Evolutionary conservation across 2,329 filamentous ascomycete species (phyloP).

Genomic region (Colletotrichum tamarilloi): DNA sequence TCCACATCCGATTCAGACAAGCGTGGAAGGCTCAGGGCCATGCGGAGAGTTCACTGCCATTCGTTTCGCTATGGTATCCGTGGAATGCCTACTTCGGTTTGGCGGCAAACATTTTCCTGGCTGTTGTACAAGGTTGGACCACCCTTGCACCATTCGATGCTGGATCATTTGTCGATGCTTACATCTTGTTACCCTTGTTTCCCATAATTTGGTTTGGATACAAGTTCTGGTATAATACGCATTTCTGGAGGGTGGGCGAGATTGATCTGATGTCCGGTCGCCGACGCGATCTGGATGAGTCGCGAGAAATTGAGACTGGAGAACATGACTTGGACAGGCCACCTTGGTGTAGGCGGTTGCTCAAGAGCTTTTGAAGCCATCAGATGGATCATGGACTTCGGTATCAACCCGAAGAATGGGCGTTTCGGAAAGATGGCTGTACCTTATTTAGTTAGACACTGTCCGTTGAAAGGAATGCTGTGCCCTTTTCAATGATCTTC

Average conservation of each 20-base stretch:
- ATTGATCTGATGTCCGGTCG: conserved; percentile 68
- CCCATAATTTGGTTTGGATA: conserved; percentile 65
- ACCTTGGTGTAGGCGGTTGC: conserved; percentile 57
- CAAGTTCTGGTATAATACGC: conserved; percentile 66
- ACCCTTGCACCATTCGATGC: conserved; percentile 68
- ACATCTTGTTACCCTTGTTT: conserved; percentile 71
- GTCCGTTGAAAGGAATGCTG: not conserved
- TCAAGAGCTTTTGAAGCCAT: conserved; percentile 52
- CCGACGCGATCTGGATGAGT: conserved; percentile 64
- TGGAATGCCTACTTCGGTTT: conserved; percentile 71
- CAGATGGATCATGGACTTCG: not conserved
- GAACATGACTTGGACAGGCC: conserved; percentile 38
- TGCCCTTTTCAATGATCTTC: not conserved
- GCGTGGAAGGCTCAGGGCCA: conserved; percentile 72
- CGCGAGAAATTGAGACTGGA: conserved; percentile 44
- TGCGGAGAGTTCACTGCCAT: conserved; percentile 64
- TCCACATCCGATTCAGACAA: conserved; percentile 76
- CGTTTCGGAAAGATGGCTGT: not conserved
- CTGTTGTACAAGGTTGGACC: conserved; percentile 71
- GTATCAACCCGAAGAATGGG: not conserved
- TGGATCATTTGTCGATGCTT: conserved; percentile 71
- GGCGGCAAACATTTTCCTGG: conserved; percentile 67
- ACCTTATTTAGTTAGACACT: not conserved
- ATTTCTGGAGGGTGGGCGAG: conserved; percentile 59
- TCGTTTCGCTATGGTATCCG: conserved; percentile 64